A percentile compares a stretch with the other conserved stretches of the same genome.
Conservation (phyloP, 345 rosid species). For the Brassica cretica region DNA sequence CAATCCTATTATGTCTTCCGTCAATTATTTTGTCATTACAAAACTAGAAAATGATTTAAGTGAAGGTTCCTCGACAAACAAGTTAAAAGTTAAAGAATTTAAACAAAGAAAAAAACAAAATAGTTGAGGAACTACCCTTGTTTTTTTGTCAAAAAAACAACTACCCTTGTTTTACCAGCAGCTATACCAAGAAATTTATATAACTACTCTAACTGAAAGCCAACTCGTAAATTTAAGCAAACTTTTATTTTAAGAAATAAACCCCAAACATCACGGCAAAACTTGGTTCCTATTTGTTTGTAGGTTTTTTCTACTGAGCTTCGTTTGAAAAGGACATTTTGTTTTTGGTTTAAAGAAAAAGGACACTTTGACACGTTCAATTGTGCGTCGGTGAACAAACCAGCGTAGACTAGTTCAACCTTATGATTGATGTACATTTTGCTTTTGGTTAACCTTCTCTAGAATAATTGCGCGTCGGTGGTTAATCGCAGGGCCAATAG, state of each 20-base stretch:
- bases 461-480: background rate
- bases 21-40: background rate
- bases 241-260: background rate
- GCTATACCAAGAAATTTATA: background rate
- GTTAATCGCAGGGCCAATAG: background rate
- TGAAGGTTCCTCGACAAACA: background rate
- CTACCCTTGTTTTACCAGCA: background rate
- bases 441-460: background rate
- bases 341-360: background rate
- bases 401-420: conserved; percentile 27
- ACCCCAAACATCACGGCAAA: conserved; percentile 17
- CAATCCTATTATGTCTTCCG: background rate
- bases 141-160: too few species aligned
- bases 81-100: background rate
- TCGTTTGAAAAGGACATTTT: conserved; percentile 22
- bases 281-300: background rate
- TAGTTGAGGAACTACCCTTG: too few species aligned
- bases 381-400: conserved; percentile 19
- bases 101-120: too few species aligned
- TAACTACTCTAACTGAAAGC: background rate
- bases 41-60: background rate
- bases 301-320: conserved; percentile 2
- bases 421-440: background rate
- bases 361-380: conserved; percentile 32
- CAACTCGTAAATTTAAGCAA: background rate